Base-by-base conservation (phyloP, 2,329 filamentous ascomycete genomes). In the Lachnellula arida region DNA sequence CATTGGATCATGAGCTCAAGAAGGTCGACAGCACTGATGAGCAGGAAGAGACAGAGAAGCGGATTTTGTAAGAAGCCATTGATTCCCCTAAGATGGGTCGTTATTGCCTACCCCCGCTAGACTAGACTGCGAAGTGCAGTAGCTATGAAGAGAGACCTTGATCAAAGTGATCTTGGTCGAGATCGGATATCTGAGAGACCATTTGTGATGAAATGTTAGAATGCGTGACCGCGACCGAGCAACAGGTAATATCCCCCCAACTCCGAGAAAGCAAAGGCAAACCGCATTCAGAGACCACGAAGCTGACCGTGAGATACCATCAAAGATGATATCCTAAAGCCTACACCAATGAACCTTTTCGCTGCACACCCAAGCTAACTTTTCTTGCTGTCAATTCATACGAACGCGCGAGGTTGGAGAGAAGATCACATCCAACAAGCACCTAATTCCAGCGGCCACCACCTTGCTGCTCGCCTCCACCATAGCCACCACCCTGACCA, bases 11-110 rank as follows among this genome's bases (percentile, higher is more conserved):
- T 54, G 68, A 75, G 59, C 73, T 81, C 63, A 68, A 71, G 46
- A 77, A 67, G 64, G 70, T 74, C 50, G 73, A 70, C 57, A 81
- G 76, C 66, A 76, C 78, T 57, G 77, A 82, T 61, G 81, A 83
- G 70, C 78, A 83, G 70, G 82, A 86, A 67, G 82, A 86, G 72
- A 77, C 78, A 25, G 79, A 82, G 68, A 66, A 67, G 53, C 66
- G 17, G 66, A 68, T 65, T 61, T 65, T 59, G 53, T 46, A 32
- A 35, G 37, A 48, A 51, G 70, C 60, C 64, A 64, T 65, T 53
- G 51, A 63, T 65, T 57, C 58, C 57, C 55, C 23, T 51, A 56
- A 51, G 34, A 32, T 6, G 56, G 60, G 56, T 51, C 57, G 65
- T 63, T 67, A 61, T 60, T 57, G 60, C 62, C 51, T 49, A 49